phyloP scores from a whole-genome alignment of 495 filamentous ascomycete species.

The Aspergillus funiculosus region DNA sequence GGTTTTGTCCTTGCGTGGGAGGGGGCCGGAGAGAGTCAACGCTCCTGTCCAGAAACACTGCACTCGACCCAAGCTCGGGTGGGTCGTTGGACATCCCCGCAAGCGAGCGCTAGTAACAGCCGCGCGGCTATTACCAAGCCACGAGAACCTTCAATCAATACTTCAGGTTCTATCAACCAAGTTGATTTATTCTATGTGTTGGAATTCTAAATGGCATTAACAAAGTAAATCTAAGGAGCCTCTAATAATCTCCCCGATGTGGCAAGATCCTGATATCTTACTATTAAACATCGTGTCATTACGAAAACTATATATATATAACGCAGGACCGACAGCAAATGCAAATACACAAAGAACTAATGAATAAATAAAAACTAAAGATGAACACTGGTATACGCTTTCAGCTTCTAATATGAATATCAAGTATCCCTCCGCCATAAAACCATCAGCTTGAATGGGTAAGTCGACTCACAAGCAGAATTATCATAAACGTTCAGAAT shows the following conservation, averaged over 20 bases:
- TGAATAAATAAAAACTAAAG: neutral
- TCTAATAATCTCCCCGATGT: no score
- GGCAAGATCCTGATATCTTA: no score
- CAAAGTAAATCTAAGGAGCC: no score
- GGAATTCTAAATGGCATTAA: no score
- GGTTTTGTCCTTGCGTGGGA: slow-evolving; percentile 16
- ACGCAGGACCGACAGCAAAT: no score
- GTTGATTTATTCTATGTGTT: no score
- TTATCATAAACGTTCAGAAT: slow-evolving; percentile 12
- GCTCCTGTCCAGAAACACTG: neutral
- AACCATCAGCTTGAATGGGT: slow-evolving; percentile 5
- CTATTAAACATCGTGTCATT: no score
- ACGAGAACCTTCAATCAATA: no score
- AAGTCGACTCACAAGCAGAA: neutral
- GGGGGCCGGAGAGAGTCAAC: slow-evolving; percentile 8
- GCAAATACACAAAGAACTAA: neutral
- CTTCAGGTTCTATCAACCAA: no score
- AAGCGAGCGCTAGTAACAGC: slow-evolving; percentile 20
- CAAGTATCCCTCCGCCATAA: neutral
- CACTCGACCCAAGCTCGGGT: slow-evolving; percentile 19
- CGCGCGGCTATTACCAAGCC: slow-evolving; percentile 19
- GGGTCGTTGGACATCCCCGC: slow-evolving; percentile 18
- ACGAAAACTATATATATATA: no score
- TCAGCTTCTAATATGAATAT: slow-evolving; percentile 3
- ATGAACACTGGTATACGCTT: slow-evolving; percentile 11